Percentiles rank a stretch among this genome's conserved stretches.
phyloP scores from a whole-genome alignment of 306 rosid genomes.

The Cercis canadensis region DNA sequence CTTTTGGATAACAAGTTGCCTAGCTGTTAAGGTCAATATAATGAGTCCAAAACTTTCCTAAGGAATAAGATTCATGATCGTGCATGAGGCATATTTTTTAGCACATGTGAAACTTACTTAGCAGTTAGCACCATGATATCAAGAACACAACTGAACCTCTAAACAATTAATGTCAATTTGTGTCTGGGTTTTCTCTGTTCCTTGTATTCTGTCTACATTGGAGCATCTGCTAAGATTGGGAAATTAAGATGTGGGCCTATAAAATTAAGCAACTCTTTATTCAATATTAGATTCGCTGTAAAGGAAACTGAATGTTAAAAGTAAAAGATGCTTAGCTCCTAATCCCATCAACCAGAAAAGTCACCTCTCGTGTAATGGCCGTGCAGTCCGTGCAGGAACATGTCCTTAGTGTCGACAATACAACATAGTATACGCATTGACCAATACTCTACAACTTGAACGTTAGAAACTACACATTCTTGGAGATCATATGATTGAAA shows the following conservation, averaged over 20 bases:
- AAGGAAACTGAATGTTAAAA: slow-evolving; percentile 23
- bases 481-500: background rate
- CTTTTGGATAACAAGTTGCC: slow-evolving; percentile 42
- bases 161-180: background rate
- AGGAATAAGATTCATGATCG: slow-evolving; percentile 51
- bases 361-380: slow-evolving; percentile 7
- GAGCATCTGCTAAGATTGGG: slow-evolving; percentile 34
- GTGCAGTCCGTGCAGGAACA: background rate
- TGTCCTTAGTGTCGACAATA: background rate
- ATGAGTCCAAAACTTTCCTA: background rate
- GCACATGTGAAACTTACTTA: background rate
- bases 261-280: slow-evolving; percentile 18
- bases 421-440: background rate
- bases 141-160: background rate
- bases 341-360: slow-evolving; percentile 2
- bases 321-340: slow-evolving; percentile 19
- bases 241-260: slow-evolving; percentile 21
- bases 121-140: slow-evolving; percentile 17
- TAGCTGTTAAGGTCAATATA: slow-evolving; percentile 38
- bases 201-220: slow-evolving; percentile 15
- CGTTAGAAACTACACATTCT: background rate
- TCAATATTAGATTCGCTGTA: slow-evolving; percentile 31
- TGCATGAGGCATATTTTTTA: slow-evolving; percentile 32
- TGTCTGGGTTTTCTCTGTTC: background rate
- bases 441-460: too few relatives aligned